Percentiles rank a stretch among this genome's conserved stretches.
These are phyloP conservation scores for Erodium texanum DNA, from an alignment of 441 rosid species.

Conservation along the genomic window DNA sequence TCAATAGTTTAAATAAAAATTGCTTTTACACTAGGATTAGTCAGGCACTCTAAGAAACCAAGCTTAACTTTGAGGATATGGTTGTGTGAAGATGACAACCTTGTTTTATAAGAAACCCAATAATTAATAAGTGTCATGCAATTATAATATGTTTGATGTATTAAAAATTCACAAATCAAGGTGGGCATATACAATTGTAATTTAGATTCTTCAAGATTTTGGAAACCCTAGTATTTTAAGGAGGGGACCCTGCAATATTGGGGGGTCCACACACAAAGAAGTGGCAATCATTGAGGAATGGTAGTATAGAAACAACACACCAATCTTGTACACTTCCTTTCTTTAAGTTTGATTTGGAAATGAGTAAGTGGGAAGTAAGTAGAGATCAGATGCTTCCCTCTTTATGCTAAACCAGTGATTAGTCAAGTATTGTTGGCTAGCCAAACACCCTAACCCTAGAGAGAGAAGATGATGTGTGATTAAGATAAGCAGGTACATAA, in stretches of 20 bases:
- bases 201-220: not conserved
- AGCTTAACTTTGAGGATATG: not conserved
- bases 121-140: not conserved
- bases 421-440: not conserved
- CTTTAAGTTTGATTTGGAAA: not conserved
- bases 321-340: not conserved
- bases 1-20: not conserved
- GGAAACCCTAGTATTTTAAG: not conserved
- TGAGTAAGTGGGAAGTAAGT: not conserved
- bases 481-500: not conserved
- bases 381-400: not conserved
- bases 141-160: not conserved
- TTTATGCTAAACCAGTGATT: not conserved
- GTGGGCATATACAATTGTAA: not conserved
- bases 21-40: too few species aligned
- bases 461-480: not conserved
- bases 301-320: not conserved
- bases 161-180: not conserved
- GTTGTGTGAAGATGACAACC: not conserved
- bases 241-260: not conserved
- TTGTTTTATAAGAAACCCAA: not conserved
- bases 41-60: too few species aligned
- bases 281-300: not conserved
- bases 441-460: not conserved
- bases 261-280: not conserved